phyloP scores from a whole-genome alignment of 192 early-diverging fungal genomes.

The Linnemannia hyalina region DNA sequence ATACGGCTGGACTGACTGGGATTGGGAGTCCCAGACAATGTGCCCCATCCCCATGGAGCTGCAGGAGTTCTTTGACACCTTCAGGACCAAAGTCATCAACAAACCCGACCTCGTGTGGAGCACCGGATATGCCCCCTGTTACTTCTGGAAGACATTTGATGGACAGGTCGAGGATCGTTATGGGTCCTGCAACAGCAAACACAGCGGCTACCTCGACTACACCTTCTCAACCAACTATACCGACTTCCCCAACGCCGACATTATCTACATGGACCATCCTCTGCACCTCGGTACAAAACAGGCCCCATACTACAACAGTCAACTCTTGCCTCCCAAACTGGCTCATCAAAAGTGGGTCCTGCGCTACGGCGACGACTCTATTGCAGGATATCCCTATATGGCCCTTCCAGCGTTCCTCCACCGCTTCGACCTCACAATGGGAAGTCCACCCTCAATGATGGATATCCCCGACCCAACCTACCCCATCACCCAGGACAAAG shows the following conservation, averaged over 20 bases:
- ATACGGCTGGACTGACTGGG: not conserved
- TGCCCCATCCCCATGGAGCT: constrained; percentile 13
- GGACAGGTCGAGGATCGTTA: not conserved
- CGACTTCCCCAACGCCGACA: constrained; percentile 31
- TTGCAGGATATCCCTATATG: constrained; percentile 20
- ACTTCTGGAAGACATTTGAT: not conserved
- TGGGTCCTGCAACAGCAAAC: not conserved
- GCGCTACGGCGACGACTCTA: constrained; percentile 1
- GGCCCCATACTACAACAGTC: constrained; percentile 25
- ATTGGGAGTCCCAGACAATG: constrained; percentile 1
- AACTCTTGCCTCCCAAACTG: constrained; percentile 29
- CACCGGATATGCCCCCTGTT: constrained; percentile 8
- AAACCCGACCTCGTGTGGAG: not conserved
- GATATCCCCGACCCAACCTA: constrained; percentile 23
- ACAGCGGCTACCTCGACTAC: constrained; percentile 3
- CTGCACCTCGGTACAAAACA: constrained; percentile 8
- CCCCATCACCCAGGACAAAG: constrained; percentile 4
- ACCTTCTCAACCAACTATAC: constrained; percentile 38
- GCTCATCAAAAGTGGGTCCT: constrained; percentile 40
- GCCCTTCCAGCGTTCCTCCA: constrained; percentile 17
- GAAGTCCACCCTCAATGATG: constrained; percentile 22
- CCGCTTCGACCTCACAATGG: constrained; percentile 43
- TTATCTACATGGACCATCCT: constrained; percentile 31
- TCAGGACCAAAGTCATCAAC: not conserved
- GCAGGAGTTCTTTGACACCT: constrained; percentile 2